Conservation (phyloP, 768 basidiomycete species). For the Tricholomella constricta region DNA sequence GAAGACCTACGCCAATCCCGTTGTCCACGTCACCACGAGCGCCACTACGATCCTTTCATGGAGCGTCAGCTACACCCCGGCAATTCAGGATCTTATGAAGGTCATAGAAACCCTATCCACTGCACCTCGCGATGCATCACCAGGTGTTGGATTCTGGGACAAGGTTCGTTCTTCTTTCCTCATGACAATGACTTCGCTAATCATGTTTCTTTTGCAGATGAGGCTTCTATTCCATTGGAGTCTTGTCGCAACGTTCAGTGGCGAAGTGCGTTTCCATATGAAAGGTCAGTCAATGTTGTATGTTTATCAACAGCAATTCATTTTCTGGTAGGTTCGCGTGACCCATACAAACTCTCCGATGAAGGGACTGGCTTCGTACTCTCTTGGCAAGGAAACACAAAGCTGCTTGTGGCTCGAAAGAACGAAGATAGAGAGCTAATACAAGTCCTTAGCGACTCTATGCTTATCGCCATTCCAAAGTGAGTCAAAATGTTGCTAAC, state of each 20-base stretch:
- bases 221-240: slow-evolving; percentile 86
- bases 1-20: slow-evolving; percentile 85
- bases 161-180: slow-evolving; percentile 52
- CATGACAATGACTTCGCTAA: not conserved
- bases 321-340: slow-evolving; percentile 62
- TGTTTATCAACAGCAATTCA: not conserved
- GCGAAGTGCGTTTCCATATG: slow-evolving; percentile 77
- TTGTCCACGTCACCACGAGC: slow-evolving; percentile 64
- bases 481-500: slow-evolving; percentile 38
- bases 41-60: slow-evolving; percentile 78
- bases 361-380: slow-evolving; percentile 86
- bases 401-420: slow-evolving; percentile 64
- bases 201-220: slow-evolving; percentile 42
- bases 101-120: slow-evolving; percentile 81
- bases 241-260: slow-evolving; percentile 61
- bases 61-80: slow-evolving; percentile 86
- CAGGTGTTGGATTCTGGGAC: slow-evolving; percentile 92
- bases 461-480: slow-evolving; percentile 87
- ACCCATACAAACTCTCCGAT: slow-evolving; percentile 72
- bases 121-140: slow-evolving; percentile 78
- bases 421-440: slow-evolving; percentile 78
- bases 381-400: slow-evolving; percentile 78
- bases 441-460: slow-evolving; percentile 78
- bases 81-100: slow-evolving; percentile 83
- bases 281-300: slow-evolving; percentile 59